These are phyloP conservation scores for Cordyceps javanica DNA, from an alignment of 2,329 filamentous ascomycete species.

Conservation along the genomic window DNA sequence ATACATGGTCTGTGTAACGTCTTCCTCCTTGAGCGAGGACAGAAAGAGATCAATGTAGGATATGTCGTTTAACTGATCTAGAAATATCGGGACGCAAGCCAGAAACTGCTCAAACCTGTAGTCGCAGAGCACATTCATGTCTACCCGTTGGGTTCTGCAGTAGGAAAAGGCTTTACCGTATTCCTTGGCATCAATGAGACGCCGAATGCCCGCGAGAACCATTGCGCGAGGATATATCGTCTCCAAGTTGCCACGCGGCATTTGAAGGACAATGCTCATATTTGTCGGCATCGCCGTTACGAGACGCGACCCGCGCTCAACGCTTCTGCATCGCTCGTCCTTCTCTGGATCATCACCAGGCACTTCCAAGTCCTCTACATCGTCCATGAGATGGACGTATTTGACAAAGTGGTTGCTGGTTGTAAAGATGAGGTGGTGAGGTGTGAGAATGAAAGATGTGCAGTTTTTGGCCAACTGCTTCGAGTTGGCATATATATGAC, in stretches of 20 bases:
- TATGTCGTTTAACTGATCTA: constrained; percentile 76
- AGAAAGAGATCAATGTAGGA: constrained; percentile 87
- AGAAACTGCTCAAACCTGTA: constrained; percentile 86
- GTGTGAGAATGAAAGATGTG: constrained; percentile 81
- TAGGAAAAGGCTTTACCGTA: constrained; percentile 80
- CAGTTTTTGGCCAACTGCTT: constrained; percentile 74
- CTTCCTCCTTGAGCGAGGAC: constrained; percentile 80
- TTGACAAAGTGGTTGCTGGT: constrained; percentile 91
- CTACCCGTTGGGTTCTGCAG: constrained; percentile 87
- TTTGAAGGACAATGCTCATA: constrained; percentile 82
- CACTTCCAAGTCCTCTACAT: constrained; percentile 70
- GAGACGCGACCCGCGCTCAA: constrained; percentile 82
- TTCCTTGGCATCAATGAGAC: constrained; percentile 70
- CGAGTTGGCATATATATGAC: constrained; percentile 72
- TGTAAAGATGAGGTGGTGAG: constrained; percentile 81
- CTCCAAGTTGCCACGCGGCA: constrained; percentile 92
- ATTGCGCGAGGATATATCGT: constrained; percentile 91
- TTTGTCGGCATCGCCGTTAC: constrained; percentile 85
- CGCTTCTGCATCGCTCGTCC: constrained; percentile 85
- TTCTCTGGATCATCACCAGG: constrained; percentile 83
- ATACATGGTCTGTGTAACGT: constrained; percentile 91
- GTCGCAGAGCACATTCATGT: constrained; percentile 96
- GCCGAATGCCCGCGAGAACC: constrained; percentile 83
- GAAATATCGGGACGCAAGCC: constrained; percentile 64
- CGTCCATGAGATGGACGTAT: constrained; percentile 71